Percentiles rank a stretch among this genome's conserved stretches.
Conservation (phyloP, 257 asterid species). For the Buddleja alternifolia region DNA sequence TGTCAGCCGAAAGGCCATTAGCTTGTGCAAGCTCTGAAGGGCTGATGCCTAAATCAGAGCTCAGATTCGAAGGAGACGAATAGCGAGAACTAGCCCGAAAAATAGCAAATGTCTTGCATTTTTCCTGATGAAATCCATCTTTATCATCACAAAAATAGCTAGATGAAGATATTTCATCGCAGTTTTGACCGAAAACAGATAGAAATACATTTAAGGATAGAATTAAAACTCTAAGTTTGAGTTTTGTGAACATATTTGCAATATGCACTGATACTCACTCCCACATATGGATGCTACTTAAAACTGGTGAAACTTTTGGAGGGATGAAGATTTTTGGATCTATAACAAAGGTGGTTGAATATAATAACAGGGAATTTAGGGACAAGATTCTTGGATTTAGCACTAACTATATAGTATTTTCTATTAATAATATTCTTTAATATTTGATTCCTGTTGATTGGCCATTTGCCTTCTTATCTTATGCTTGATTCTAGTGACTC, state of each 20-base stretch:
- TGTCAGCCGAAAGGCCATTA: slow-evolving; percentile 41
- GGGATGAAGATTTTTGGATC: slow-evolving; percentile 51
- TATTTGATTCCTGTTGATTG: slow-evolving; percentile 27
- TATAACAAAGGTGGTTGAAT: slow-evolving; percentile 34
- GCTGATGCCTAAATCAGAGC: slow-evolving; percentile 39
- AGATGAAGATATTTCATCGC: slow-evolving; percentile 40
- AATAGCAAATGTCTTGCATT: slow-evolving; percentile 53
- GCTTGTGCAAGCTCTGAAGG: slow-evolving; percentile 44
- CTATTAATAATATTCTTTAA: neutral
- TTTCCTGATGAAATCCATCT: neutral
- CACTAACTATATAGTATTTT: slow-evolving; percentile 28
- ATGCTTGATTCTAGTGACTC: slow-evolving; percentile 24
- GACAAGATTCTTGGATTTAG: slow-evolving; percentile 60
- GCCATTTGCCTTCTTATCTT: slow-evolving; percentile 16
- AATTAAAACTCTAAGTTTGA: slow-evolving; percentile 37
- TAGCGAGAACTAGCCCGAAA: slow-evolving; percentile 52
- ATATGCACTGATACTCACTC: slow-evolving; percentile 11
- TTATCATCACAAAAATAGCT: slow-evolving; percentile 34
- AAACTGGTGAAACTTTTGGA: slow-evolving; percentile 21
- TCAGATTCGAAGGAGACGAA: slow-evolving; percentile 50
- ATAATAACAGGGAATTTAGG: slow-evolving; percentile 38
- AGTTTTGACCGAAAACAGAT: slow-evolving; percentile 40
- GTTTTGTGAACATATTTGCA: slow-evolving; percentile 29
- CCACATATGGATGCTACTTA: slow-evolving; percentile 33
- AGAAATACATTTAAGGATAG: slow-evolving; percentile 7